Base-by-base conservation (phyloP, 805 yeast genomes). In the Cyberlindnera japonica region DNA sequence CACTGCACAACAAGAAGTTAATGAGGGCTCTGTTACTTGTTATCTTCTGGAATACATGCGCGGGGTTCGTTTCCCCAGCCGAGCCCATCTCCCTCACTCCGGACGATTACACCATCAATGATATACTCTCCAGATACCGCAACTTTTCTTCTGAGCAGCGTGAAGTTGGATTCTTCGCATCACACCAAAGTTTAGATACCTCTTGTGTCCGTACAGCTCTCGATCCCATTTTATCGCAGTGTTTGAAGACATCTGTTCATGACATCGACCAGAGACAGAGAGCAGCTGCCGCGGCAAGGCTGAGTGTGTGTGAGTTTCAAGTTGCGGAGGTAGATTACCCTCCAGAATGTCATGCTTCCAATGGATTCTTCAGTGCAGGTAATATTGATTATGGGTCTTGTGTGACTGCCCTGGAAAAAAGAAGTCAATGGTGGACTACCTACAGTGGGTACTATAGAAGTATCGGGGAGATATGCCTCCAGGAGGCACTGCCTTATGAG, bases 371-470 rank as follows among this genome's bases (percentile, higher is more conserved):
- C 37, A 32, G 43, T 11, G 45, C 40, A 10, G 28, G n/a, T 15
- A 34, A 37, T 4, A 40, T 52, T 5, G 48, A 59, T 25, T 48
- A 58, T 33, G 57, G 57, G 16, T 46, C 42, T 1, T 78, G 83
- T 44, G 61, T 77, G 22, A 37, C 47, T 4, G 58, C 63, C 3
- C 45, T 76, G 28, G 74, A 75, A 40, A 50, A 50, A 17, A 60
- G 65, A 3, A 65, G 77, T 0, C 83, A 81, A 49, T 77, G 81
- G 72, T 83, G 91, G 91, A 81, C 89, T 0, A 77, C 82, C 0
- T 82, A 73, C 53, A 79, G 79, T 46, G 87, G 87, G 0, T 74
- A 81, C 51, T 81, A 75, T 55, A 68, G 79, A 33, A 69, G 73
- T 23, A 61, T 81, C 3, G 65, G 74, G 2, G 65, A 68, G 2